phyloP scores from a whole-genome alignment of 257 asterid species.

The Voacanga thouarsii region DNA sequence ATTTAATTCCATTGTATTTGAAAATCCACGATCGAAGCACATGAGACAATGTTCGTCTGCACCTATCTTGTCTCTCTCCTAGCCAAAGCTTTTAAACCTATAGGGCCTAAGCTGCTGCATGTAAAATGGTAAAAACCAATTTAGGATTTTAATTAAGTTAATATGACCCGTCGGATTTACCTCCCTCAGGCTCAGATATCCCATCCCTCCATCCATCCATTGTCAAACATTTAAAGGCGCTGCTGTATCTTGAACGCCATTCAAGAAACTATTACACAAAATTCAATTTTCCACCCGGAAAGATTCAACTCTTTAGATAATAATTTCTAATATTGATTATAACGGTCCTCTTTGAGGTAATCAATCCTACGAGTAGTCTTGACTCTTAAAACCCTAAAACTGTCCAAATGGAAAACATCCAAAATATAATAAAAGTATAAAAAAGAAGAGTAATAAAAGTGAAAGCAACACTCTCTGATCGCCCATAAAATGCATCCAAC shows the following conservation, averaged over 20 bases:
- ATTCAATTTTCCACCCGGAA: conserved; percentile 20
- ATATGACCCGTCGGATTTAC: neutral
- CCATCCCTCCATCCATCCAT: neutral
- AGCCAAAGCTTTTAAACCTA: neutral
- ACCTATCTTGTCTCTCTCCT: no score
- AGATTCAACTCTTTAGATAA: no score
- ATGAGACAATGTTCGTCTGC: no score
- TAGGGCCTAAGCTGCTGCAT: neutral
- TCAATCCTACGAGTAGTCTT: neutral
- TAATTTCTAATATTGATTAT: no score
- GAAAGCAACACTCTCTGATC: conserved; percentile 43
- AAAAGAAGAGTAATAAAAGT: conserved; percentile 16
- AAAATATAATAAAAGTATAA: neutral
- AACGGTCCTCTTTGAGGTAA: neutral
- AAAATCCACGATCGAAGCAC: no score
- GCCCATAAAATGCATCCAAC: conserved; percentile 40
- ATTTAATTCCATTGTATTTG: no score
- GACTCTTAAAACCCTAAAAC: neutral
- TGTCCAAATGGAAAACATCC: neutral
- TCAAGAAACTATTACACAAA: no score
- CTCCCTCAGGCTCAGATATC: no score
- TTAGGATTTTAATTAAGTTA: neutral
- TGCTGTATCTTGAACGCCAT: no score
- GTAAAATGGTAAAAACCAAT: conserved; percentile 2
- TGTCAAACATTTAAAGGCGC: neutral